Percentiles rank a stretch among this genome's conserved stretches.
Conservation (phyloP, 768 basidiomycete genomes). For the Termitomyces sp. region DNA sequence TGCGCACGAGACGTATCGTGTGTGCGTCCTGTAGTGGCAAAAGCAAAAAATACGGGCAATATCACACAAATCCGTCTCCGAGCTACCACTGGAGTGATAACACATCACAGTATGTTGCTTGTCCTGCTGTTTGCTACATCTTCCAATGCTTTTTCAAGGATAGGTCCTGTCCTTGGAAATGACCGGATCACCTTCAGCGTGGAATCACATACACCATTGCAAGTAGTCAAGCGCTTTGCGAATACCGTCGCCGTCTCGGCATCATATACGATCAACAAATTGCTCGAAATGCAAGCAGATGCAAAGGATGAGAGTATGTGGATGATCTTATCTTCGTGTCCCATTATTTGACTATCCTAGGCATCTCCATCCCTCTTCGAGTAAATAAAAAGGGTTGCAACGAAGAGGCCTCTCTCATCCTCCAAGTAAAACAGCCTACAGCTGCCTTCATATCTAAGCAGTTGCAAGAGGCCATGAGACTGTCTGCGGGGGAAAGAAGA, state of each 20-base stretch:
- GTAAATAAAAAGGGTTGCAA: not conserved
- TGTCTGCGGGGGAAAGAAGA: not conserved
- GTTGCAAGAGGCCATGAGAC: not conserved
- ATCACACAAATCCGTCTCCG: slow-evolving; percentile 1
- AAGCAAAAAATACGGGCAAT: not conserved
- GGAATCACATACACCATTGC: not conserved
- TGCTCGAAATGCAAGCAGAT: slow-evolving; percentile 11
- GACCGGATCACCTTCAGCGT: slow-evolving; percentile 12
- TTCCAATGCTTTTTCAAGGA: slow-evolving; percentile 2
- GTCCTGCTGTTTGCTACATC: not conserved
- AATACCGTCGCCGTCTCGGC: slow-evolving; percentile 10
- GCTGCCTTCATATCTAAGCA: not conserved
- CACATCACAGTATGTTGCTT: slow-evolving; percentile 8
- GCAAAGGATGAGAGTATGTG: slow-evolving; percentile 4
- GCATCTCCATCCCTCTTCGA: not conserved
- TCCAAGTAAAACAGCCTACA: not conserved
- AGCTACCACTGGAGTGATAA: slow-evolving; percentile 8
- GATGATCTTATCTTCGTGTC: not conserved
- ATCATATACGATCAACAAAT: slow-evolving; percentile 6
- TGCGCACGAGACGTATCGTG: slow-evolving; percentile 2
- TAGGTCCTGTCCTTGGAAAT: slow-evolving; percentile 9
- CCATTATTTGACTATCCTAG: not conserved
- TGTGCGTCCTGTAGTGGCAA: slow-evolving; percentile 6
- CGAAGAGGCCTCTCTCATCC: not conserved
- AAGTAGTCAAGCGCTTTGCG: not conserved